Base-by-base conservation (phyloP, 768 basidiomycete species). In the Hypholoma sublateritium region DNA sequence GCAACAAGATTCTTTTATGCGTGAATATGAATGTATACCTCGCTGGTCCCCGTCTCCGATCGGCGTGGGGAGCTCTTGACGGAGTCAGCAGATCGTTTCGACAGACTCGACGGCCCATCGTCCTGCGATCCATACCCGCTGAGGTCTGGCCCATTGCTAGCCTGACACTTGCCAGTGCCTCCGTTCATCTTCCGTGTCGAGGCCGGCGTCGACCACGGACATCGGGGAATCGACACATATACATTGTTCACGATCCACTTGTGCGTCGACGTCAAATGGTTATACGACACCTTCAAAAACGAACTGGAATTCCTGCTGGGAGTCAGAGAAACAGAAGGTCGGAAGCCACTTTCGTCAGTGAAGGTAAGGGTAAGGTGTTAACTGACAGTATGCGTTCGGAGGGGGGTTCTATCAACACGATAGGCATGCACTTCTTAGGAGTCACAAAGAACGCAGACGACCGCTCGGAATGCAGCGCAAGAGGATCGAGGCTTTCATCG, bases 21-120 rank as follows among this genome's bases (percentile, higher is more conserved):
- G n/a, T n/a, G n/a, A n/a, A n/a, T n/a, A n/a, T n/a, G n/a, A n/a
- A 32, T 25, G 47, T 19, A 70, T 71, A 45, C 89, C 88, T 64
- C 92, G 90, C 37, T 91, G 77, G 53, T 89, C 89, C 4, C 88
- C n/a, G n/a, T n/a, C n/a, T n/a, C 89, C 1, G 85, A 86, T 17
- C 84, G 79, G 48, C 81, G 80, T 39, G 76, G 77, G 32, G 85
- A 83, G n/a, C 77, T 80, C 64, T 78, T 80, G 5, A 74, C 66
- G 21, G 69, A 73, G 39, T 79, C 74, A 34, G 61, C 52, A 37
- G 63, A 57, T 28, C 66, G 59, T 44, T 67, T 73, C 16, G 64
- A 70, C 16, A 70, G 71, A 52, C 70, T 73, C 8, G 42, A 68
- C 69, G 59, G 71, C 59, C 58, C 68, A 34, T 77, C 79, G 4